phyloP scores from a whole-genome alignment of 2,329 filamentous ascomycete genomes.

The Curvularia lunata region DNA sequence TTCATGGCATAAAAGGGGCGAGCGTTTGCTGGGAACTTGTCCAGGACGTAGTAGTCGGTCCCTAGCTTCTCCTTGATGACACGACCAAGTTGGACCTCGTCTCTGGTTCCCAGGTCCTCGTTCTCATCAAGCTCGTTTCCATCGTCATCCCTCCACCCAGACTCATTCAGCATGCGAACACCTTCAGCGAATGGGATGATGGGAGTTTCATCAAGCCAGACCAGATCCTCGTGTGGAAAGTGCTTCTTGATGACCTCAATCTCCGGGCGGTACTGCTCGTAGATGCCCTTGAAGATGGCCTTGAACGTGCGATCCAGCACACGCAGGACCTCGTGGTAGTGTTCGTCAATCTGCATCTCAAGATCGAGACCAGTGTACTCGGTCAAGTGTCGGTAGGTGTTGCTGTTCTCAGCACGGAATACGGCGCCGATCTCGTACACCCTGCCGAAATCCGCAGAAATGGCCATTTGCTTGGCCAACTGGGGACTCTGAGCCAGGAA shows the following conservation, averaged over 20 bases:
- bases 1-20: conserved; percentile 93
- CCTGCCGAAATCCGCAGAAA: conserved; percentile 84
- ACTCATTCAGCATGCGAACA: conserved; percentile 78
- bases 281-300: conserved; percentile 74
- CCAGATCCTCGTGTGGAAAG: conserved; percentile 84
- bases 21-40: conserved; percentile 86
- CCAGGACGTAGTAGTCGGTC: conserved; percentile 92
- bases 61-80: conserved; percentile 84
- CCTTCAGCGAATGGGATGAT: conserved; percentile 81
- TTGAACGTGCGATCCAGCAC: conserved; percentile 83
- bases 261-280: conserved; percentile 71
- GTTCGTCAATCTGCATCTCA: conserved; percentile 87
- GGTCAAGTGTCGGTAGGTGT: conserved; percentile 91
- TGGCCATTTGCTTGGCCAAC: conserved; percentile 89
- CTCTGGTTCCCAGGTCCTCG: conserved; percentile 83
- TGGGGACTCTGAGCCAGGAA: conserved; percentile 93
- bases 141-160: conserved; percentile 77
- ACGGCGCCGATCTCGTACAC: conserved; percentile 92
- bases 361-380: conserved; percentile 93
- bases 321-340: conserved; percentile 86
- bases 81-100: conserved; percentile 84
- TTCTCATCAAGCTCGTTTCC: conserved; percentile 72
- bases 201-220: conserved; percentile 85
- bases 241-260: conserved; percentile 80
- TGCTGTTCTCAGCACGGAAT: conserved; percentile 93